Conservation (phyloP, 345 rosid species). For the Microcos paniculata region DNA sequence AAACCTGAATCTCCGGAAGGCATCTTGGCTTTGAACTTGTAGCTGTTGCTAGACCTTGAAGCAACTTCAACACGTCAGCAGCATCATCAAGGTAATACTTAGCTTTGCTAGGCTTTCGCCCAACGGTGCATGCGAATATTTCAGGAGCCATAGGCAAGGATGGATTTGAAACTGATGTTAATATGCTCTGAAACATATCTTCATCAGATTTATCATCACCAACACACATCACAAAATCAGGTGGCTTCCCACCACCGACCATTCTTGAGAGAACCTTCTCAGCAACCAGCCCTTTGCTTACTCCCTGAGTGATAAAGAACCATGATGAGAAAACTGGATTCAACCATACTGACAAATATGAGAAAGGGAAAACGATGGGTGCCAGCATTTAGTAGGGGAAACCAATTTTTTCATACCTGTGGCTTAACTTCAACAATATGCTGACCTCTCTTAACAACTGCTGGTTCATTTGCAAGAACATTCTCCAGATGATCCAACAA, state of each 20-base stretch:
- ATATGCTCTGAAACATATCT: slow-evolving; percentile 88
- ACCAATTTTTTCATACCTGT: slow-evolving; percentile 43
- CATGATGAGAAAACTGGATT: not conserved
- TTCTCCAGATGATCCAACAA: slow-evolving; percentile 79
- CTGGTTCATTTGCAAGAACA: slow-evolving; percentile 84
- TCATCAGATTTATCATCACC: slow-evolving; percentile 94
- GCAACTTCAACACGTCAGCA: slow-evolving; percentile 61
- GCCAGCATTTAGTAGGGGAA: not conserved
- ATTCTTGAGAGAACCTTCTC: slow-evolving; percentile 57
- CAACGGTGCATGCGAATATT: slow-evolving; percentile 85
- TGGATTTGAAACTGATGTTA: slow-evolving; percentile 45
- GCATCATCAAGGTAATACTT: slow-evolving; percentile 75
- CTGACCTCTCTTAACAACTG: slow-evolving; percentile 82
- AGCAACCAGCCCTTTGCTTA: slow-evolving; percentile 79
- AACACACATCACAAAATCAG: slow-evolving; percentile 81
- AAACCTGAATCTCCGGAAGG: slow-evolving; percentile 30
- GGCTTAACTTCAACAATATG: slow-evolving; percentile 94
- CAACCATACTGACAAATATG: not conserved
- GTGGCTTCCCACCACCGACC: slow-evolving; percentile 53
- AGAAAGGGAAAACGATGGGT: not conserved
- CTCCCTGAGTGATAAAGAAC: slow-evolving; percentile 52
- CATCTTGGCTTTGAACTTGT: slow-evolving; percentile 49
- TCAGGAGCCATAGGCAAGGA: slow-evolving; percentile 62
- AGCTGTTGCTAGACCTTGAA: slow-evolving; percentile 62
- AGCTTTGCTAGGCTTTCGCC: slow-evolving; percentile 89